These are phyloP conservation scores for Chalaropsis thielavioides DNA, from an alignment of 2,329 filamentous ascomycete genomes.

Conservation along the genomic window DNA sequence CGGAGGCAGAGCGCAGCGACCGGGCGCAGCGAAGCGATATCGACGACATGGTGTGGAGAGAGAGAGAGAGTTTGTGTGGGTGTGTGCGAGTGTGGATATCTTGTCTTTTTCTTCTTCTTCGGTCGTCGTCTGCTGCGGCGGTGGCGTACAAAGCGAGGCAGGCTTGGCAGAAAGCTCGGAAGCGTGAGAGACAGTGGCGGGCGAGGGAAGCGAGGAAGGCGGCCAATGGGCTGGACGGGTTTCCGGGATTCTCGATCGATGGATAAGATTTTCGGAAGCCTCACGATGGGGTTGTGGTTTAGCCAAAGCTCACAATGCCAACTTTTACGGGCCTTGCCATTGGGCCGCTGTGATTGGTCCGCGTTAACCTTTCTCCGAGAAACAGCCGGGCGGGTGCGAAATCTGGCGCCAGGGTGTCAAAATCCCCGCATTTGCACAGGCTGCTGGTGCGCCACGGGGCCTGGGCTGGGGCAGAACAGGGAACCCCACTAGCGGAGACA, in stretches of 20 bases:
- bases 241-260: slow-evolving; percentile 1
- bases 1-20: slow-evolving; percentile 30
- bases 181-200: background rate
- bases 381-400: slow-evolving; percentile 4
- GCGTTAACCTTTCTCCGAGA: slow-evolving; percentile 13
- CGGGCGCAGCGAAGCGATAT: slow-evolving; percentile 16
- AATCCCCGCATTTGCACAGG: slow-evolving; percentile 11
- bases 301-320: slow-evolving; percentile 10
- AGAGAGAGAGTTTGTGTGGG: background rate
- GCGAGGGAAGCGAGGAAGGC: background rate
- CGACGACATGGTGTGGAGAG: slow-evolving; percentile 13
- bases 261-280: background rate
- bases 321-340: slow-evolving; percentile 16
- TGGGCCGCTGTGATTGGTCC: slow-evolving; percentile 11
- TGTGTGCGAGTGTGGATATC: background rate
- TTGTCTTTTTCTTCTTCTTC: background rate
- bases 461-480: background rate
- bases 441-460: background rate
- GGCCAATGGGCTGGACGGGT: background rate
- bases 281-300: slow-evolving; percentile 9
- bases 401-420: background rate
- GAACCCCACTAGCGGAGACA: background rate
- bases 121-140: background rate
- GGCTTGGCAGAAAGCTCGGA: background rate
- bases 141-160: background rate